Base-by-base conservation (phyloP, 108 stramenopile species). In the Cylindrotheca fusiformis region DNA sequence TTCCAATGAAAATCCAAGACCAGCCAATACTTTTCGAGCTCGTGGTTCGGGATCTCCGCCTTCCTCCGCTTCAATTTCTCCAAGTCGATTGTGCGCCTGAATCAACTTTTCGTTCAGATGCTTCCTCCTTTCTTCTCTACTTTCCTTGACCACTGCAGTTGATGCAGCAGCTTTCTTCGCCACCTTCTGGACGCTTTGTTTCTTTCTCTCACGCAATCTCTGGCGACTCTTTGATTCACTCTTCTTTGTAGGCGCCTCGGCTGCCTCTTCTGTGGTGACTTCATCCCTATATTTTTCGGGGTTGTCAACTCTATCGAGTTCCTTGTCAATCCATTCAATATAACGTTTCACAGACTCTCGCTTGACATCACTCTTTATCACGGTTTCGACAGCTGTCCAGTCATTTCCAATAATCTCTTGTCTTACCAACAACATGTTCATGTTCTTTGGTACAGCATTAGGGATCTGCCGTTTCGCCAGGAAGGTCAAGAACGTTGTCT, bases 1-100 rank as follows among this genome's bases (percentile, higher is more conserved):
- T 33, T 88, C 89, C 29, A 79, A 71, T 1, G 85, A 71, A 65
- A 98, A 98, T 21, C 91, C 91, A 25, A 98, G 60, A 33, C 97
- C 97, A 27, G 63, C 58, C 50, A 90, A 58, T 0, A 90, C 79
- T 62, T 83, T 86, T 5, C 85, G 65, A 3, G 88, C 88, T 1
- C 83, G 62, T 8, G 76, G 79, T 58, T 83, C 85, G 17, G 84
- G 80, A 44, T 75, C 78, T 0, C 69, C 69, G 17, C 69, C 87
- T 20, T 83, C 80, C 32, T 81, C 81, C 63, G 83, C 80, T 52
- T 88, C 87, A 28, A 85, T 81, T 23, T 77, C 58, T 2, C 79
- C 80, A 6, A 88, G 64, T 26, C 77, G 55, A 57, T 83, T 67
- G 68, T 85, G 82, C 18, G 82, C 80, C 33, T 63, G 46, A 1